A percentile compares a stretch with the other conserved stretches of the same genome.
phyloP scores from a whole-genome alignment of 768 basidiomycete genomes.

The Trametes elegans region DNA sequence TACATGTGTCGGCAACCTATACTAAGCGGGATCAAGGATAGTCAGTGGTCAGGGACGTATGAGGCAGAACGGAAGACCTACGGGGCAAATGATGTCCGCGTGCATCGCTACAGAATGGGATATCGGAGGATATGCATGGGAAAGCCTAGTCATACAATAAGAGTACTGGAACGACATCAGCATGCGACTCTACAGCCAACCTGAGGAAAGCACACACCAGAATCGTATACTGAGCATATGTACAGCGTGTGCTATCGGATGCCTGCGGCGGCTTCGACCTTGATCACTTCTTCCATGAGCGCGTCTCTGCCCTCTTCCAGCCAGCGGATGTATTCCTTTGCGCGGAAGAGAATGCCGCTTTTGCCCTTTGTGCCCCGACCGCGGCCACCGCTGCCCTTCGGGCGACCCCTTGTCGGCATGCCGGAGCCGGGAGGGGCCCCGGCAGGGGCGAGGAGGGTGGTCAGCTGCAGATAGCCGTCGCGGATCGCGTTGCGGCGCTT shows the following conservation, averaged over 20 bases:
- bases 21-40: too few relatives aligned
- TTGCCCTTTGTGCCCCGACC: conserved; percentile 75
- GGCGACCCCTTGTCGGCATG: conserved; percentile 75
- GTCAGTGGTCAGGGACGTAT: too few relatives aligned
- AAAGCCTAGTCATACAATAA: background rate
- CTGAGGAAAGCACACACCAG: background rate
- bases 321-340: conserved; percentile 83
- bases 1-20: too few relatives aligned
- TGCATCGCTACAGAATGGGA: background rate
- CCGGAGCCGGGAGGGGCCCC: conserved; percentile 63
- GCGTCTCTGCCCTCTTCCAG: conserved; percentile 81
- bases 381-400: conserved; percentile 68
- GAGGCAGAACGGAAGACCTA: too few relatives aligned
- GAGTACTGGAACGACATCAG: background rate
- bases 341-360: conserved; percentile 84
- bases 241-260: conserved; percentile 34
- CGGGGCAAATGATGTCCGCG: too few relatives aligned
- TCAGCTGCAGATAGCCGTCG: conserved; percentile 85
- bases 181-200: background rate
- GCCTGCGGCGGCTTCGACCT: conserved; percentile 66
- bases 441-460: conserved; percentile 76
- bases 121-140: background rate
- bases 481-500: conserved; percentile 90
- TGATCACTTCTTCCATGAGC: conserved; percentile 62
- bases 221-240: too few relatives aligned